These are phyloP conservation scores for Botryococcus braunii DNA, from an alignment of 163 green algal species.

Conservation along the genomic window DNA sequence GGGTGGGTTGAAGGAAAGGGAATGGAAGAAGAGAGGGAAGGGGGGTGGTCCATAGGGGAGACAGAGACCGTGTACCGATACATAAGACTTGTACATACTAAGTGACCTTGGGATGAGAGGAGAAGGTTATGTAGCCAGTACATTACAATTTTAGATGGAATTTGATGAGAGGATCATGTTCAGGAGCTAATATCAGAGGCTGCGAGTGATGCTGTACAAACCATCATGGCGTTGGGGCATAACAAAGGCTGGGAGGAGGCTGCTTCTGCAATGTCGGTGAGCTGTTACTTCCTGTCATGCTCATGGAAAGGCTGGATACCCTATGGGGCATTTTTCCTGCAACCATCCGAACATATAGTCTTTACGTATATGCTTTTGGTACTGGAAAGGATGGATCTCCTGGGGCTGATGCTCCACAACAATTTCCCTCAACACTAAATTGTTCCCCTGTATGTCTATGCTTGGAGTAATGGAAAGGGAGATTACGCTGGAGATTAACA, in stretches of 20 bases:
- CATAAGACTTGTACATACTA: neutral
- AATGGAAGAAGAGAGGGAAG: no score
- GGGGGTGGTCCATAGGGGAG: neutral
- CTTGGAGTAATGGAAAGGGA: no score
- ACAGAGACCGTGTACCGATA: neutral
- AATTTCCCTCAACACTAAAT: no score
- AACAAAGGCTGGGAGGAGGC: constrained; percentile 70
- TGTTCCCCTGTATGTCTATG: no score
- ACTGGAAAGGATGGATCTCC: no score
- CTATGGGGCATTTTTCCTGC: no score
- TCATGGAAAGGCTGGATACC: no score
- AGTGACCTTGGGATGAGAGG: neutral
- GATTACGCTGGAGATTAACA: no score
- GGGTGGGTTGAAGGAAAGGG: no score
- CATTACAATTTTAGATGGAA: neutral
- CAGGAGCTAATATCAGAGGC: constrained; percentile 1
- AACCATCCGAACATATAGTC: no score
- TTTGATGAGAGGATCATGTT: neutral
- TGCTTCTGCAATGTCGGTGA: constrained; percentile 43
- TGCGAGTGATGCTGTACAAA: neutral
- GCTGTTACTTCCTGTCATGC: neutral
- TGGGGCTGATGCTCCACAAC: no score
- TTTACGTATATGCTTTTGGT: no score
- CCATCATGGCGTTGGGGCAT: constrained; percentile 55
- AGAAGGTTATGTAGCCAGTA: neutral